Percentiles rank a stretch among this genome's conserved stretches.
These are phyloP conservation scores for Globisporangium middletonii DNA, from an alignment of 352 stramenopile species.

Conservation along the genomic window DNA sequence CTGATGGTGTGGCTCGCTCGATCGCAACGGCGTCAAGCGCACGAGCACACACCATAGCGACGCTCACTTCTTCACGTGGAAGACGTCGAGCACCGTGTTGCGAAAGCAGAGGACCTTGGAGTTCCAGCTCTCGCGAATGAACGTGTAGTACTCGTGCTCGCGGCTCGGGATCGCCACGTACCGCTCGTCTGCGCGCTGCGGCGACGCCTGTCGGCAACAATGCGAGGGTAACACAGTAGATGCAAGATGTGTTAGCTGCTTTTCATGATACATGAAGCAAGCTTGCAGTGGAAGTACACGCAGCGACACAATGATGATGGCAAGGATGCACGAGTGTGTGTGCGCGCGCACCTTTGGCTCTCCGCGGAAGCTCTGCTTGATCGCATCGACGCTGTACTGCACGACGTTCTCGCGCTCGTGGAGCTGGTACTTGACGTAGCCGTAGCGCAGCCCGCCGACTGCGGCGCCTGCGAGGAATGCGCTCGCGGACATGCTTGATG, in stretches of 20 bases:
- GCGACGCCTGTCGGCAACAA: neutral
- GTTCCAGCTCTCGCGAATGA: constrained; percentile 67
- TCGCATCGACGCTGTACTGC: constrained; percentile 52
- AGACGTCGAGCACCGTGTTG: constrained; percentile 47
- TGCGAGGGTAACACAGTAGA: neutral
- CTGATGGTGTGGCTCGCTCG: too few species aligned
- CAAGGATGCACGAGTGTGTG: neutral
- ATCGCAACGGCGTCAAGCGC: neutral
- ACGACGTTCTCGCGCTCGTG: constrained; percentile 65
- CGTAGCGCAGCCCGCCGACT: constrained; percentile 58
- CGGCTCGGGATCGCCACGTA: constrained; percentile 60
- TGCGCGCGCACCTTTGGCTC: constrained; percentile 17
- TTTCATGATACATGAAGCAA: too few species aligned
- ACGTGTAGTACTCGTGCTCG: constrained; percentile 83
- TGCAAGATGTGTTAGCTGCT: neutral
- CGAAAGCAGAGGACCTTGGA: constrained; percentile 56
- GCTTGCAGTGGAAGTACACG: neutral
- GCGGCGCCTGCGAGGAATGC: constrained; percentile 65
- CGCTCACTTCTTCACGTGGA: constrained; percentile 32
- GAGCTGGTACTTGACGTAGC: constrained; percentile 62
- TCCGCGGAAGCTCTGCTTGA: constrained; percentile 56
- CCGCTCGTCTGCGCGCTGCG: constrained; percentile 26
- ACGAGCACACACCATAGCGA: neutral
- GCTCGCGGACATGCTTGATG: constrained; percentile 43
- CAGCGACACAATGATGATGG: neutral